Evolutionary conservation across 768 basidiomycete genomes (phyloP), one percentile per base, ranked within the genome.

Genomic region (Suillus lakei): DNA sequence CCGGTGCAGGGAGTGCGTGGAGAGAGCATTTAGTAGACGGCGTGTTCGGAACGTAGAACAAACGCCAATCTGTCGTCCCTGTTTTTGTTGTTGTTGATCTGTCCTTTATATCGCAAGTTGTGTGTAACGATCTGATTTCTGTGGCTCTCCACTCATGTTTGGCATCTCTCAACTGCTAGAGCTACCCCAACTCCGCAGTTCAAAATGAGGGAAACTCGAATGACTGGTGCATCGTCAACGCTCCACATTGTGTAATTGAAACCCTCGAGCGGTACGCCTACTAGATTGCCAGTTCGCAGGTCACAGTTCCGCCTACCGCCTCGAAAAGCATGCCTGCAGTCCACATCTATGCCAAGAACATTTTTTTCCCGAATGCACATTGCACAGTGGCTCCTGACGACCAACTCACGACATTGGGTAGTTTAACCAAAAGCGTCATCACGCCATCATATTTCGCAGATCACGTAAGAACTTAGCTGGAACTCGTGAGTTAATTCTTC

Each of bases 21-120:
- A 84, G 76, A 68, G 87, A 86, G 43, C 61, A 67, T 8, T 72
- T 91, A 61, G 72, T 66, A 4, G 65, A 87, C 62, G 84, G 88
- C 12, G 79, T 88, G 26, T 80, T 89, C 63, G 72, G 64, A 56
- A 38, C 44, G 9, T 51, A 54, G 53, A 54, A 21, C 18, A 21
- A 32, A 9, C n/a, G n/a, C 2, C 13, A 51, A 15, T 23, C 3
- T 39, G 23, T 39, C 55, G 26, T 26, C 16, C 9, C 21, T n/a
- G n/a, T 32, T 30, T 15, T 50, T 50, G n/a, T n/a, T 28, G 2
- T 21, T 54, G 30, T 32, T 54, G 18, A 12, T 32, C 53, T 32
- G 53, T 32, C 53, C 30, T 54, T 5, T 32, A 21, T 54, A 54
- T 32, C 5, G 21, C 53, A 32, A n/a, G 18, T 6, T 12, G 10